Evolutionary conservation across 2,329 filamentous ascomycete species (phyloP).

Genomic region (Hymenoscyphus repandus): DNA sequence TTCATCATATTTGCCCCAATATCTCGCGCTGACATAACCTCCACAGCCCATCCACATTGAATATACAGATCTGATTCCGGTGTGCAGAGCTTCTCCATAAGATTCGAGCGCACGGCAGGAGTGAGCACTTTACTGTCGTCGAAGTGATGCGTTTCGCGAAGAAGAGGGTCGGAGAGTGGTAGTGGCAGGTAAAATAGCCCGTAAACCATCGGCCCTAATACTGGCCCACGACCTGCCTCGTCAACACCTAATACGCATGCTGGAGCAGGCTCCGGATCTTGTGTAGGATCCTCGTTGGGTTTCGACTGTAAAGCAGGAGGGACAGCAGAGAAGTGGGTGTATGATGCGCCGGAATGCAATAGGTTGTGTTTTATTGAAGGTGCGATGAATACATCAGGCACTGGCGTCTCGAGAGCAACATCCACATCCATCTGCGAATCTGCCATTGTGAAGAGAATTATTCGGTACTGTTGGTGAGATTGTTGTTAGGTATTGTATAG

Average conservation of each 20-base stretch:
- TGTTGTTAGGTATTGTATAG: neutral
- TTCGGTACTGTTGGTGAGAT: neutral
- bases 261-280: constrained; percentile 35
- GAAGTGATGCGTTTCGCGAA: constrained; percentile 77
- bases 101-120: constrained; percentile 65
- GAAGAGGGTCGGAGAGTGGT: constrained; percentile 63
- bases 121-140: constrained; percentile 94
- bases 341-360: constrained; percentile 61
- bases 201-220: constrained; percentile 79
- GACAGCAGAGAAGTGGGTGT: constrained; percentile 66
- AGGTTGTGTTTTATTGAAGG: constrained; percentile 57
- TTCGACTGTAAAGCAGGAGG: constrained; percentile 52
- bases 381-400: constrained; percentile 50
- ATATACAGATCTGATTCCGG: constrained; percentile 50
- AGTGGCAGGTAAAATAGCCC: constrained; percentile 71
- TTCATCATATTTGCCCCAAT: constrained; percentile 34
- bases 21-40: constrained; percentile 65
- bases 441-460: constrained; percentile 28
- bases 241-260: constrained; percentile 83
- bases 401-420: constrained; percentile 31
- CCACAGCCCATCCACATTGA: constrained; percentile 78
- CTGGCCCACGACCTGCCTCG: constrained; percentile 88
- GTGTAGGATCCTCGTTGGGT: constrained; percentile 12
- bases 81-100: constrained; percentile 68
- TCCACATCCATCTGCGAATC: constrained; percentile 30